Percentiles rank a stretch among this genome's conserved stretches.
Conservation (phyloP, 2,329 filamentous ascomycete genomes). For the Calcarisporium arbuscula region DNA sequence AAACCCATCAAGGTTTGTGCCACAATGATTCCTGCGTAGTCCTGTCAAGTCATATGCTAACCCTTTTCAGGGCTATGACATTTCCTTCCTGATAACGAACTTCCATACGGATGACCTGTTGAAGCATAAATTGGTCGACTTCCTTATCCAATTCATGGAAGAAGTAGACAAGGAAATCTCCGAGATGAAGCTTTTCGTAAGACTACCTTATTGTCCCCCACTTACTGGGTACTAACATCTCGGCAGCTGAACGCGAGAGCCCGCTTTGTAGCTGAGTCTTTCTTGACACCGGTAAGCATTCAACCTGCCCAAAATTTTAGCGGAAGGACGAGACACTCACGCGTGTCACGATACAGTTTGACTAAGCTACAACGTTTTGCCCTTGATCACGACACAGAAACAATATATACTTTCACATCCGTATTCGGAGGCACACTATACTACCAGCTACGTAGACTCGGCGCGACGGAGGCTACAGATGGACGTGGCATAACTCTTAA, state of each 20-base stretch:
- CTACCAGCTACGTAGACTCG: too few species aligned
- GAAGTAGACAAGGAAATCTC: constrained; percentile 99
- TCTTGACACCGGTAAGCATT: constrained; percentile 74
- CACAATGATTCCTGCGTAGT: too few species aligned
- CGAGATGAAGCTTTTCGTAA: constrained; percentile 99
- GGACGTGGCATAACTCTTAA: too few species aligned
- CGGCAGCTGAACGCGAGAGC: constrained; percentile 85
- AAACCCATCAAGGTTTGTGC: constrained; percentile 80
- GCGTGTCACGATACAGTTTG: too few species aligned
- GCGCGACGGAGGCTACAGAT: too few species aligned
- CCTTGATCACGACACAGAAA: too few species aligned
- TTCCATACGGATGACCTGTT: constrained; percentile 98
- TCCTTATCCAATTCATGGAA: constrained; percentile 99
- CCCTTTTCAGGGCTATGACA: constrained; percentile 76
- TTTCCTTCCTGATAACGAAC: constrained; percentile 97
- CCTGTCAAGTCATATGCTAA: constrained; percentile 7
- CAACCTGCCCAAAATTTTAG: constrained; percentile 11
- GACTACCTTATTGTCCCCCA: constrained; percentile 33
- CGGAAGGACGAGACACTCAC: too few species aligned
- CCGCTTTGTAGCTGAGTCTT: constrained; percentile 96
- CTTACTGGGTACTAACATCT: constrained; percentile 11
- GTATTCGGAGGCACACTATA: too few species aligned
- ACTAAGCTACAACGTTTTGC: constrained; percentile 16
- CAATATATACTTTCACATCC: too few species aligned
- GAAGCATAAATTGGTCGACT: constrained; percentile 98